Evolutionary conservation across 2,329 filamentous ascomycete genomes (phyloP), one percentile per base, ranked within the genome.

Genomic region (Cercospora zeina): DNA sequence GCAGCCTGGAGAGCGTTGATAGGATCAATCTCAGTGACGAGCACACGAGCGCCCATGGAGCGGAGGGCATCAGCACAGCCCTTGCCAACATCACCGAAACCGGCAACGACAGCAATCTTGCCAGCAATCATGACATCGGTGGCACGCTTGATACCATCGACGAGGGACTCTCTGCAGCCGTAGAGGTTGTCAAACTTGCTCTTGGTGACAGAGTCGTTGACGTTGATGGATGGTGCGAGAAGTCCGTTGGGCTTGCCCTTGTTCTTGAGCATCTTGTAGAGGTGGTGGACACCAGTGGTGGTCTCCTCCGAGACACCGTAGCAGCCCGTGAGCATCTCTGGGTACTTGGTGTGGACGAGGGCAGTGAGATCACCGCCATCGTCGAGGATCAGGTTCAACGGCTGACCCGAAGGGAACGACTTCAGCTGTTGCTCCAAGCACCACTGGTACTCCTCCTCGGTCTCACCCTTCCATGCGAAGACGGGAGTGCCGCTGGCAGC

Each of bases 171-270:
- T 79, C 92, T 89, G 91, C 95, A 97, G 77, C 95, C 93, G 87
- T 97, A 99, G 70, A 97, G 84, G 89, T 99, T 99, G 87, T 97
- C 95, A 80, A 99, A 99, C 87, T 99, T 99, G 83, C 92, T 96
- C 89, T 97, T 99, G 81, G 95, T 99, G 78, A 99, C 93, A 64
- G 90, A 93, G 88, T 99, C 93, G 85, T 99, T 97, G 86, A 99
- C 93, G 82, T 99, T 99, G 88, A 97, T 91, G 81, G 93, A 86
- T 71, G 95, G 95, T 71, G 96, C 90, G 67, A 96, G 89, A 69
- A 97, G 91, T 62, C 77, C 77, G 69, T 77, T 70, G 80, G 87
- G 85, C 78, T 86, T 86, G 73, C 90, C 88, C 87, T 95, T 76
- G 76, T 79, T 77, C 79, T 81, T 97, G 79, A 97, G 83, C 93